Base-by-base conservation (phyloP, 306 rosid genomes). In the Cucurbita pepo region DNA sequence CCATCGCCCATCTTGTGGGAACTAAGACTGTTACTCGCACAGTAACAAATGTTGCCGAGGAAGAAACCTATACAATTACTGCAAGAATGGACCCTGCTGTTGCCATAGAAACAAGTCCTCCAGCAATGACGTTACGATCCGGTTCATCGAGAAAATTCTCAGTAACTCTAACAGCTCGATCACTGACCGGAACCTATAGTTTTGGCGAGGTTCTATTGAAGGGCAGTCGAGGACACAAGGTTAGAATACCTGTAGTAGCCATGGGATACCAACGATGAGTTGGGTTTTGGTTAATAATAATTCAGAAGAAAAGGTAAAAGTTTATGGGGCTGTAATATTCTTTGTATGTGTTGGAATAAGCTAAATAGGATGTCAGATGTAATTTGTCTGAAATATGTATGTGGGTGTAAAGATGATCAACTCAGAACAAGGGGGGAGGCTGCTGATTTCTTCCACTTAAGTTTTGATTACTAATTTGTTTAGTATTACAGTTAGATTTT, bases 211-310 rank as follows among this genome's bases (percentile, higher is more conserved):
- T 95, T 74, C 22, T 91, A 55, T 66, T 95, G 91, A 89, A 95
- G 81, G 99, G 99, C 10, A 95, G 86, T 85, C 74, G 95, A 79
- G 97, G 97, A 22, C 99, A 95, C 88, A 85, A 89, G 87, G 95
- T 95, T 75, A 95, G 99, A 83, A 86, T 95, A 71, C 92, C 97
- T 18, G 99, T 95, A 52, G 80, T 86, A 69, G 97, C 92, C 44
- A 95, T 84, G 86, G 97, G 95, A 76, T 91, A 73, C 83, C 81
- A 69, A 64, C 82, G 91, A 75, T 95, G 87, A 82, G 55, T 72
- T 83, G 56, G 81, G 75, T 78, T 75, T 82, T 69, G 81, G 75
- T 78, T 83, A 82, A 59, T 83, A 82, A 59, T 77, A 82, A 59
- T 77, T 50, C 73, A 38, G 77, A 77, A 65, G 18, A 52, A 79